These are phyloP conservation scores for Diaporthe sp. DNA, from an alignment of 2,329 filamentous ascomycete genomes.

Conservation along the genomic window DNA sequence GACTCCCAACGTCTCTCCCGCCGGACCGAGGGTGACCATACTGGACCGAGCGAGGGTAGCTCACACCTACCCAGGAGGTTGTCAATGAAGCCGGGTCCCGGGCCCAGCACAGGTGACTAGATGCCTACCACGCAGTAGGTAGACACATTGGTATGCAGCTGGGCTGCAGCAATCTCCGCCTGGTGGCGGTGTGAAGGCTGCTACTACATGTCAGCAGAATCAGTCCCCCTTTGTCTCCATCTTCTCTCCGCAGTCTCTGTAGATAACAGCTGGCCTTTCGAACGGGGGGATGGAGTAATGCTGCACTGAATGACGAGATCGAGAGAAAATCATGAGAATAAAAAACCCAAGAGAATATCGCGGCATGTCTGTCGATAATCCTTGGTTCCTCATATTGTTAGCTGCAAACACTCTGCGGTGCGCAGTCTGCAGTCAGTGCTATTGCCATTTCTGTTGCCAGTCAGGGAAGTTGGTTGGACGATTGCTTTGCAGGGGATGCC, in stretches of 20 bases:
- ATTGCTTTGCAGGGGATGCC: slow-evolving; percentile 31
- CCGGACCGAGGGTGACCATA: slow-evolving; percentile 7
- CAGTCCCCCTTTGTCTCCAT: slow-evolving; percentile 11
- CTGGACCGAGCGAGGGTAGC: not conserved
- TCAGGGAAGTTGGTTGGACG: slow-evolving; percentile 34
- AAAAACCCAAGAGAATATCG: not conserved
- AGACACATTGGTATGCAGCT: slow-evolving; percentile 3
- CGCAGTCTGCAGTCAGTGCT: not conserved
- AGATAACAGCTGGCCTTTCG: not conserved
- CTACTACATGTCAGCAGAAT: slow-evolving; percentile 21
- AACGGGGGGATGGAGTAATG: not conserved
- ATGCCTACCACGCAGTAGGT: not conserved
- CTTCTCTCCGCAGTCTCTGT: slow-evolving; percentile 2
- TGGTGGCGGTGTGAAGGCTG: slow-evolving; percentile 26
- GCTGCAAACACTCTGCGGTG: not conserved
- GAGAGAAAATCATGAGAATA: not conserved
- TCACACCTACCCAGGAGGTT: not conserved
- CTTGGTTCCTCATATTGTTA: not conserved
- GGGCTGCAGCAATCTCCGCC: slow-evolving; percentile 26
- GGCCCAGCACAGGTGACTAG: not conserved
- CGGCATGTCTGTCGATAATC: not conserved
- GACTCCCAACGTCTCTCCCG: slow-evolving; percentile 1
- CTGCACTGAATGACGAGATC: not conserved
- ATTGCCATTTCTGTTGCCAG: slow-evolving; percentile 28
- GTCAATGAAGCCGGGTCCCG: not conserved